Evolutionary conservation across 2,329 filamentous ascomycete genomes (phyloP).

Genomic region (Cryphonectria parasitica): DNA sequence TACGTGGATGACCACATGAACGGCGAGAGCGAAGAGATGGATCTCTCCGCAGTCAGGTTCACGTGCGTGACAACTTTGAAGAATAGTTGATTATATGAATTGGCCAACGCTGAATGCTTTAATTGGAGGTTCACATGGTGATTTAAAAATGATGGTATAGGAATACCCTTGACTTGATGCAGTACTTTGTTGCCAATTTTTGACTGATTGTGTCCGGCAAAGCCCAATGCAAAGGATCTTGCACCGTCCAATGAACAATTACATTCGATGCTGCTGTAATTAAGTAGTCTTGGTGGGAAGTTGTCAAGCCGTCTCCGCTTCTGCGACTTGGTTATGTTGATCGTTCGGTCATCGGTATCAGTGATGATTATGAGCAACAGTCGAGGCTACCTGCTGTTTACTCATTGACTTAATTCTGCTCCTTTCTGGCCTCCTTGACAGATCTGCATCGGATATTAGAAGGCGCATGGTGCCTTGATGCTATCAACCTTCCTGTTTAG

Average conservation of each 20-base stretch:
- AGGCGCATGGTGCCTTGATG: neutral
- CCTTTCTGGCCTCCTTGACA: neutral
- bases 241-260: constrained; percentile 6
- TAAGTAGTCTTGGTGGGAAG: constrained; percentile 1
- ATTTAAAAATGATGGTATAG: too few species aligned
- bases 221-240: constrained; percentile 11
- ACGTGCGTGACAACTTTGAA: neutral
- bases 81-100: neutral
- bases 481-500: neutral
- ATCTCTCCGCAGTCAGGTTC: too few species aligned
- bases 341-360: neutral
- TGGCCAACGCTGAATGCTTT: neutral
- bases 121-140: neutral
- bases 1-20: neutral
- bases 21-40: too few species aligned
- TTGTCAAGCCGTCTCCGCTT: neutral
- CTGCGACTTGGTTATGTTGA: neutral
- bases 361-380: constrained; percentile 9
- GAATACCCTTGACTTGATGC: too few species aligned
- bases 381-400: neutral
- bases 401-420: neutral
- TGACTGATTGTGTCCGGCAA: neutral
- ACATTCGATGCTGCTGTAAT: constrained; percentile 12
- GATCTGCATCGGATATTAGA: neutral
- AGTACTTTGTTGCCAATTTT: too few species aligned